Conservation (phyloP, 176 grass and related monocot genomes). For the Aechmea fasciata region DNA sequence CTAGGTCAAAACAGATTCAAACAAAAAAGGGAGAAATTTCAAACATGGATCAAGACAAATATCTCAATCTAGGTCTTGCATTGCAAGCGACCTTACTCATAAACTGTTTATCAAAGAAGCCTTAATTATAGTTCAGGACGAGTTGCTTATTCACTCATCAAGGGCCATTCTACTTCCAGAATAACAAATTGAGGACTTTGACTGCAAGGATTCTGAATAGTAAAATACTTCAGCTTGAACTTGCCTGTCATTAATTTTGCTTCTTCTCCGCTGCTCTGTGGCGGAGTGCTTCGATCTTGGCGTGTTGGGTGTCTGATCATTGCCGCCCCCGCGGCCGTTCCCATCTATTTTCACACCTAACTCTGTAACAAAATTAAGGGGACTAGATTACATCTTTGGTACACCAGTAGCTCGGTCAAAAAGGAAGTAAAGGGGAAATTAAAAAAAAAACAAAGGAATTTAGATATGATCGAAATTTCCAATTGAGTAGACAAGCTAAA, state of each 20-base stretch:
- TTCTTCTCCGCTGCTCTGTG: slow-evolving; percentile 86
- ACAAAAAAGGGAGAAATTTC: background rate
- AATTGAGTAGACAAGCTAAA: no score
- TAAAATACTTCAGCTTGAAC: background rate
- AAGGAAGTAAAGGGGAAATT: no score
- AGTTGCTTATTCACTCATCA: background rate
- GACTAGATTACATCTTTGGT: slow-evolving; percentile 10
- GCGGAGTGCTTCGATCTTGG: slow-evolving; percentile 95
- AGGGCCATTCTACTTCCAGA: background rate
- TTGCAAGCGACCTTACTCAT: no score
- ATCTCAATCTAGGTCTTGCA: no score
- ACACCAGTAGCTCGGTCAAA: background rate
- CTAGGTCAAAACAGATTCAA: background rate
- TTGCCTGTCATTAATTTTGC: slow-evolving; percentile 98
- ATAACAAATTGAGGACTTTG: background rate
- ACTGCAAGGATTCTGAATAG: background rate
- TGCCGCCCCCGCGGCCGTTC: slow-evolving; percentile 67
- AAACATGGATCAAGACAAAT: no score
- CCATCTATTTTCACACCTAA: slow-evolving; percentile 45
- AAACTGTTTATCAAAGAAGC: no score
- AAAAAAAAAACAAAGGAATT: no score
- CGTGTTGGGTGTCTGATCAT: slow-evolving; percentile 60
- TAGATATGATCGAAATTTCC: no score
- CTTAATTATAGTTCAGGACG: no score
- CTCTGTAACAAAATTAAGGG: slow-evolving; percentile 25